Evolutionary conservation across 345 rosid species (phyloP).

Genomic region (Conringia planisiliqua): DNA sequence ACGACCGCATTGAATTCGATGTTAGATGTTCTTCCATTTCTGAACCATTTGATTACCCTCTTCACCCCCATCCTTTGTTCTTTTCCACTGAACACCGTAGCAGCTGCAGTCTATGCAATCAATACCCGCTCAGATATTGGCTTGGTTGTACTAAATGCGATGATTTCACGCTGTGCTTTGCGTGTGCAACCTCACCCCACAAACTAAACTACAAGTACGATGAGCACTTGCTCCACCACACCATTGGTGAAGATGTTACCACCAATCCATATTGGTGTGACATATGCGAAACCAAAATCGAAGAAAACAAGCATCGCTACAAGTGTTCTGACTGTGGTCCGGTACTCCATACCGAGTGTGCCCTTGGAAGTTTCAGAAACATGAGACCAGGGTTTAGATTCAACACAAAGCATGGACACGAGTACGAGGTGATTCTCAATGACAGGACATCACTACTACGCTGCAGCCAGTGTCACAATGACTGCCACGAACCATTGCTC

Average conservation of each 20-base stretch:
- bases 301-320: background rate
- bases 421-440: background rate
- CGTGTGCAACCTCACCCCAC: background rate
- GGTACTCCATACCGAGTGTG: background rate
- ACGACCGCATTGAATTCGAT: background rate
- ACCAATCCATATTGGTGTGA: background rate
- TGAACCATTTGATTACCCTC: background rate
- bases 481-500: slow-evolving; percentile 7
- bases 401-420: background rate
- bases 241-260: background rate
- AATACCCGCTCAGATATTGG: background rate
- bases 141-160: background rate
- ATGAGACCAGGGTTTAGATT: background rate
- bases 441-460: background rate
- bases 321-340: background rate
- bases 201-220: background rate
- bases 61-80: background rate
- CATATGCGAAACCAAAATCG: background rate
- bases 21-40: background rate
- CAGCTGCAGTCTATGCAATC: background rate
- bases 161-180: background rate
- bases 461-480: background rate
- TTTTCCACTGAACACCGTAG: background rate
- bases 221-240: background rate
- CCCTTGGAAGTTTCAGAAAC: slow-evolving; percentile 9